A percentile compares a stretch with the other conserved stretches of the same genome.
Evolutionary conservation across 2,329 filamentous ascomycete genomes (phyloP).

Genomic region (Alternaria brassicicola): DNA sequence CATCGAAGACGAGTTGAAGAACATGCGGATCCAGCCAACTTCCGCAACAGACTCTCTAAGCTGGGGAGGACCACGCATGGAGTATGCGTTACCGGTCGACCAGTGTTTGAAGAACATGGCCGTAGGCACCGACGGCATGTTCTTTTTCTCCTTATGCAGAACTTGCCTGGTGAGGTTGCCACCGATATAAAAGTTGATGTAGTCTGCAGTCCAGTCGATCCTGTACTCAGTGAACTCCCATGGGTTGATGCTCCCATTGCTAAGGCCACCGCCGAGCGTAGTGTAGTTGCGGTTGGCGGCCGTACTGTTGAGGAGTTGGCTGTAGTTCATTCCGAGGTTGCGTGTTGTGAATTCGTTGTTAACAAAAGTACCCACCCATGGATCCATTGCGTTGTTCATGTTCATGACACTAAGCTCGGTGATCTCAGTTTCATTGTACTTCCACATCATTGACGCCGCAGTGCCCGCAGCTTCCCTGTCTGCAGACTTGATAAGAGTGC

Average conservation of each 20-base stretch:
- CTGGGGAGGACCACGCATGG: conserved; percentile 54
- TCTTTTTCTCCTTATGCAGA: conserved; percentile 40
- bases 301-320: conserved; percentile 36
- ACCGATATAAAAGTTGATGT: conserved; percentile 53
- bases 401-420: conserved; percentile 56
- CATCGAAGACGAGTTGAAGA: conserved; percentile 57
- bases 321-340: conserved; percentile 51
- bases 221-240: conserved; percentile 56
- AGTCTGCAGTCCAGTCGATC: conserved; percentile 56
- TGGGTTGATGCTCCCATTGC: conserved; percentile 44
- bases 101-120: conserved; percentile 56
- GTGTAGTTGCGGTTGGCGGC: conserved; percentile 48
- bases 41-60: conserved; percentile 49
- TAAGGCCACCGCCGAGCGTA: conserved; percentile 35
- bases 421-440: conserved; percentile 54
- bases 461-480: conserved; percentile 46
- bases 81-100: conserved; percentile 54
- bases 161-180: conserved; percentile 45
- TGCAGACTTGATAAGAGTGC: conserved; percentile 52
- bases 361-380: conserved; percentile 51
- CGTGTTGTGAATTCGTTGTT: conserved; percentile 48
- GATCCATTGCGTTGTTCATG: conserved; percentile 46
- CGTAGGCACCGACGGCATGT: conserved; percentile 51
- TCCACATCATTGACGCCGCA: conserved; percentile 55
- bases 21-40: conserved; percentile 55